Evolutionary conservation across 139 green algal genomes (phyloP).

Genomic region (Coccomyxa sp.): DNA sequence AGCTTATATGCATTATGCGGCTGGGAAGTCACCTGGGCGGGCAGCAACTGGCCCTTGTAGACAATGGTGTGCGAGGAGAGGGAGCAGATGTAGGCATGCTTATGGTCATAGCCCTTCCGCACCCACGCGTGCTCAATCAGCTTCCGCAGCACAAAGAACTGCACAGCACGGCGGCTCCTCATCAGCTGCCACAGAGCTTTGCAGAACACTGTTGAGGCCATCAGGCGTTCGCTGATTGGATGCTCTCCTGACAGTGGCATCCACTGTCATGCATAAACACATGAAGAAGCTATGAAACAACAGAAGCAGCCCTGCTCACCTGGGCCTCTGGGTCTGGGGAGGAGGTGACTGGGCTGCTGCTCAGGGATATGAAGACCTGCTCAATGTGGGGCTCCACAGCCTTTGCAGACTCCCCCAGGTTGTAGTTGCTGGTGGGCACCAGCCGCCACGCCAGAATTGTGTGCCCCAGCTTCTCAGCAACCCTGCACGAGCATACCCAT

Average conservation of each 20-base stretch:
- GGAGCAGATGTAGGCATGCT: constrained; percentile 92
- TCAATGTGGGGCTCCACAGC: constrained; percentile 82
- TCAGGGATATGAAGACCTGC: constrained; percentile 79
- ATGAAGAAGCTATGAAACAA: too few species aligned
- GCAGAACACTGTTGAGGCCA: too few species aligned
- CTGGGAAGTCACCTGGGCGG: constrained; percentile 54
- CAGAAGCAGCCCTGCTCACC: constrained; percentile 9
- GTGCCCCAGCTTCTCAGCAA: constrained; percentile 61
- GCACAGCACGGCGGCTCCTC: constrained; percentile 15
- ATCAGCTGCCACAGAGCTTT: too few species aligned
- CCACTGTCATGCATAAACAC: too few species aligned
- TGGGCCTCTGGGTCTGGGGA: constrained; percentile 51
- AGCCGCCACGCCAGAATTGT: constrained; percentile 78
- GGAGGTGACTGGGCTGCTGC: constrained; percentile 2
- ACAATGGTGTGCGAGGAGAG: constrained; percentile 85
- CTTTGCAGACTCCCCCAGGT: constrained; percentile 68
- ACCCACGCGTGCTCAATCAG: constrained; percentile 60
- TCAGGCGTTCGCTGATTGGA: too few species aligned
- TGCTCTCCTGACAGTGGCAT: too few species aligned
- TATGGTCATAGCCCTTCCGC: constrained; percentile 28
- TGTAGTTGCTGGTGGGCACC: constrained; percentile 81
- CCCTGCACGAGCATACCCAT: too few species aligned
- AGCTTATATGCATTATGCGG: neutral
- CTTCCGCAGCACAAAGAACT: constrained; percentile 88
- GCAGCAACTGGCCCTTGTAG: constrained; percentile 97